These are phyloP conservation scores for Immersiella caudata DNA, from an alignment of 495 filamentous ascomycete species.

Conservation along the genomic window DNA sequence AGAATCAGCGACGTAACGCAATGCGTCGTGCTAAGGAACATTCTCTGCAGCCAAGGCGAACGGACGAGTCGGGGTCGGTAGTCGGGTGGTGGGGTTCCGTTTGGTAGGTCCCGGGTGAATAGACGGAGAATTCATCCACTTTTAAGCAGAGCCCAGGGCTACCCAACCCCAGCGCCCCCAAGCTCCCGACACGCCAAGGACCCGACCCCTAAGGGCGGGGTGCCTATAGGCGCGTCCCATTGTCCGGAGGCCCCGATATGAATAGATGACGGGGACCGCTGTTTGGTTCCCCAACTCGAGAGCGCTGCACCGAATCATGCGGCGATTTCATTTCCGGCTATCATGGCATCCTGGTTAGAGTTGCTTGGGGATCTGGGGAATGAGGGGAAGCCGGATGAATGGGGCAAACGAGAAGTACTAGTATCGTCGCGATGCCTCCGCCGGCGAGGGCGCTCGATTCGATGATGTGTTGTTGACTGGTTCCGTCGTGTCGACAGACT, in stretches of 20 bases:
- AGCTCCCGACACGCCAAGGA: not conserved
- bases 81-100: not conserved
- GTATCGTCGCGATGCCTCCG: not conserved
- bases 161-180: not conserved
- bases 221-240: not conserved
- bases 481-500: not conserved
- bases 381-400: slow-evolving; percentile 16
- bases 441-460: not conserved
- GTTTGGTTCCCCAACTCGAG: not conserved
- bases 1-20: not conserved
- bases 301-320: not conserved
- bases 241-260: not conserved
- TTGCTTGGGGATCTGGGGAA: slow-evolving; percentile 8
- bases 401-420: not conserved
- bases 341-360: not conserved
- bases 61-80: not conserved
- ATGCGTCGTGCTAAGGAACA: not conserved
- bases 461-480: not conserved
- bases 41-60: not conserved
- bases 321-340: slow-evolving; percentile 2
- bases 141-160: not conserved
- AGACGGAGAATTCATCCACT: slow-evolving; percentile 1
- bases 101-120: not conserved
- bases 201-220: not conserved
- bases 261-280: not conserved